Percentiles rank a stretch among this genome's conserved stretches.
Conservation (phyloP, 306 rosid species). For the Quercus rubra region DNA sequence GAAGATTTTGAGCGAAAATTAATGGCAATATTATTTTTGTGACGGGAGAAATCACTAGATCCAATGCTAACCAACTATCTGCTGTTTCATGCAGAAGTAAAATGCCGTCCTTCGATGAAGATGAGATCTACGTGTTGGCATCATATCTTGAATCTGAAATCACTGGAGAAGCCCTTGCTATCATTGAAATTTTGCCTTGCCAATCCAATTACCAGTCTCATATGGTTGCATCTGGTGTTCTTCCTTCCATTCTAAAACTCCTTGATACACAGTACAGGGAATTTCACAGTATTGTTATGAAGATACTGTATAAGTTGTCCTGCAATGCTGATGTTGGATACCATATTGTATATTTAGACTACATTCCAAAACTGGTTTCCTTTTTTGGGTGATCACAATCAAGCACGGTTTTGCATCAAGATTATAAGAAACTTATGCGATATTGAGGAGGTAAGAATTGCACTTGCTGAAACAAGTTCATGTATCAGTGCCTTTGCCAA, state of each 20-base stretch:
- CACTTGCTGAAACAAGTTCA: slow-evolving; percentile 6
- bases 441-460: slow-evolving; percentile 15
- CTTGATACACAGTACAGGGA: background rate
- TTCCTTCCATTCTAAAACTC: slow-evolving; percentile 20
- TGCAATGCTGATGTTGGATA: background rate
- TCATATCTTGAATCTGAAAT: slow-evolving; percentile 22
- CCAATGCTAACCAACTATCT: background rate
- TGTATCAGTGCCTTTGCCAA: slow-evolving; percentile 10
- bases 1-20: too few species aligned
- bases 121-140: slow-evolving; percentile 13
- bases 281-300: slow-evolving; percentile 13
- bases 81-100: slow-evolving; percentile 11
- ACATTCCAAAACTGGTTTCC: slow-evolving; percentile 17
- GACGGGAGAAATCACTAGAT: background rate
- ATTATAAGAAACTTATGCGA: slow-evolving; percentile 11
- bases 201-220: slow-evolving; percentile 6
- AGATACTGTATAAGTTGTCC: slow-evolving; percentile 19
- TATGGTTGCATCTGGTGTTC: slow-evolving; percentile 30
- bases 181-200: slow-evolving; percentile 17
- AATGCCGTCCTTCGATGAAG: slow-evolving; percentile 10
- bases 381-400: slow-evolving; percentile 4
- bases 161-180: slow-evolving; percentile 13
- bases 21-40: background rate
- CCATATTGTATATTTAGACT: slow-evolving; percentile 22
- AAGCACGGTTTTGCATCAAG: slow-evolving; percentile 1